phyloP scores from a whole-genome alignment of 2,329 filamentous ascomycete species.

The Alternaria dauci region DNA sequence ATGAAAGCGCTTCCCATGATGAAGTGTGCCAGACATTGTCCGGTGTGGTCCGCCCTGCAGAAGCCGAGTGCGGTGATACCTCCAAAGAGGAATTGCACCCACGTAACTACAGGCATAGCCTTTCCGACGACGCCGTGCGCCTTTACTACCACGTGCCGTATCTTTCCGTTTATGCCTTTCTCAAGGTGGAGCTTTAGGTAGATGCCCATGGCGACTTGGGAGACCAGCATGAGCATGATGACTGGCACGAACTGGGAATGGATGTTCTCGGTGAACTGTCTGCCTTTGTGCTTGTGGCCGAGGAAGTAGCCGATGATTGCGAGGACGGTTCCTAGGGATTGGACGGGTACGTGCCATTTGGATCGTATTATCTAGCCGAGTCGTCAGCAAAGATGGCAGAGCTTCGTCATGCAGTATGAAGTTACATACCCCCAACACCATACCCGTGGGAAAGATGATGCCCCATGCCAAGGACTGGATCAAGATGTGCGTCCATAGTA shows the following conservation, averaged over 20 bases:
- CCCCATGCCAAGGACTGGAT: conserved; percentile 88
- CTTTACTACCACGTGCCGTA: conserved; percentile 75
- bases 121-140: conserved; percentile 86
- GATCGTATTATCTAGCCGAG: conserved; percentile 79
- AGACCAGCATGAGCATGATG: conserved; percentile 79
- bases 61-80: conserved; percentile 92
- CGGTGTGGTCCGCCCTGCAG: conserved; percentile 88
- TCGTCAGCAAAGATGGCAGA: not conserved
- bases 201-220: conserved; percentile 80
- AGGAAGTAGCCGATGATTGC: conserved; percentile 88
- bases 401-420: not conserved
- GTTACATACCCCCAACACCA: conserved; percentile 84
- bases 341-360: conserved; percentile 92
- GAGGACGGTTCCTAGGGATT: conserved; percentile 76
- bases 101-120: conserved; percentile 82
- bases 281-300: conserved; percentile 87
- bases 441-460: conserved; percentile 89
- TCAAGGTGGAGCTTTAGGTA: conserved; percentile 92
- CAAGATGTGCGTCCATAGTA: conserved; percentile 93
- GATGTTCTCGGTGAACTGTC: conserved; percentile 75
- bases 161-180: conserved; percentile 79
- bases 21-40: conserved; percentile 94
- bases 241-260: conserved; percentile 82
- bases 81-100: conserved; percentile 95
- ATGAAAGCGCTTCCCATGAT: conserved; percentile 99